Base-by-base conservation (phyloP, 352 stramenopile species). In the Globisporangium carolinianum region DNA sequence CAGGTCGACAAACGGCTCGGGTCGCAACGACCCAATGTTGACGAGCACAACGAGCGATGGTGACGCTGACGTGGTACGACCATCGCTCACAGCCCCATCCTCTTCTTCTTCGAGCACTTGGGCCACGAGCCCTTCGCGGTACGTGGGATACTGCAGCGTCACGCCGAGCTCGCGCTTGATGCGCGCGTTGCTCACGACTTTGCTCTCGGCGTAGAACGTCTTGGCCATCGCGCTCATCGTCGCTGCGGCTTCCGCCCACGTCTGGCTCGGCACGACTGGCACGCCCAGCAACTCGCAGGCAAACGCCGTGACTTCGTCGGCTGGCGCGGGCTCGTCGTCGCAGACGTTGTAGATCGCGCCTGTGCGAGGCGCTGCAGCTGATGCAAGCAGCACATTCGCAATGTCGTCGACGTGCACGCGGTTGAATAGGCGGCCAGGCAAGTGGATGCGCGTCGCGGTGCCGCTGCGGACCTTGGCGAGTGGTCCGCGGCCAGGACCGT, bases 391-490 rank as follows among this genome's bases (percentile, higher is more conserved):
- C 61, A 91, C 83, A 5, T 75, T 61, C 35, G 94, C 78, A 46
- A 97, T 96, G 65, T 97, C 91, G 58, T 91, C 80, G 0, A 97
- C 89, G 67, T 97, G 89, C 56, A 96, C 83, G 35, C 91, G 80
- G 58, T 95, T 97, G 59, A 97, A 95, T 45, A 85, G 60, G 12
- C 88, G 70, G 18, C 75, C 79, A 3, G 86, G 78, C 15, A 96
- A 68, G 58, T 93, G 68, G 42, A 94, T 91, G 24, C 76, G 71
- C 24, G 73, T 77, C 14, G 84, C 83, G 2, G 69, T 64, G 35
- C 82, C 80, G 14, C 73, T 83, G 24, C 82, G 80, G 47, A 96
- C 74, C 47, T 87, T 92, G 9, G 80, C 82, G 51, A 97, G 67
- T 5, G 85, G 84, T 12, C 87, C 91, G 11, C 91, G 71, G 0